phyloP scores from a whole-genome alignment of 2,329 filamentous ascomycete genomes.

The Scytalidium lignicola region DNA sequence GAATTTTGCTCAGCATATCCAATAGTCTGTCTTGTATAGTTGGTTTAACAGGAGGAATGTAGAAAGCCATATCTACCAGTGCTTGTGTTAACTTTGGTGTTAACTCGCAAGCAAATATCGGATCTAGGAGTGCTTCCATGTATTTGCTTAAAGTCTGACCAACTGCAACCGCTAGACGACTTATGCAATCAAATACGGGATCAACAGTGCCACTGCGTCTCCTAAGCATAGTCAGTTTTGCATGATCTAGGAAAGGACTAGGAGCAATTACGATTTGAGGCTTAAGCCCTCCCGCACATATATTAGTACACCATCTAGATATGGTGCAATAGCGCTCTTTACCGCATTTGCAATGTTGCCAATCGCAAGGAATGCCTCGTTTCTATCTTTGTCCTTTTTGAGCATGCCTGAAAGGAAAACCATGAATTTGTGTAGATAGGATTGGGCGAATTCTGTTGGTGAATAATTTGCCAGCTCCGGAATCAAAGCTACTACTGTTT shows the following conservation, averaged over 20 bases:
- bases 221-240: slow-evolving; percentile 30
- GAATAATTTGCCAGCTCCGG: slow-evolving; percentile 91
- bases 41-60: slow-evolving; percentile 89
- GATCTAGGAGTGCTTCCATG: slow-evolving; percentile 90
- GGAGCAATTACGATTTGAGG: slow-evolving; percentile 57
- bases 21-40: slow-evolving; percentile 91
- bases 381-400: slow-evolving; percentile 90
- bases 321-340: slow-evolving; percentile 89
- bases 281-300: slow-evolving; percentile 90
- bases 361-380: slow-evolving; percentile 91
- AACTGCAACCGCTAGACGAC: slow-evolving; percentile 89
- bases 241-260: not conserved
- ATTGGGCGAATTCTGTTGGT: slow-evolving; percentile 80
- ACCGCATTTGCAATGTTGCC: slow-evolving; percentile 96
- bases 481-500: slow-evolving; percentile 85
- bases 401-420: slow-evolving; percentile 89
- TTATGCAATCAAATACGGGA: slow-evolving; percentile 96
- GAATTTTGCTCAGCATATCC: slow-evolving; percentile 89
- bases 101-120: slow-evolving; percentile 93
- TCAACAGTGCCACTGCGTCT: slow-evolving; percentile 44
- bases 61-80: slow-evolving; percentile 96
- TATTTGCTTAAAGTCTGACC: slow-evolving; percentile 97
- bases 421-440: slow-evolving; percentile 95
- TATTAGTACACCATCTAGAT: slow-evolving; percentile 88
- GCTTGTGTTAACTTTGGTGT: slow-evolving; percentile 93